Evolutionary conservation across 768 basidiomycete species (phyloP).

Genomic region (Auricularia sp.): DNA sequence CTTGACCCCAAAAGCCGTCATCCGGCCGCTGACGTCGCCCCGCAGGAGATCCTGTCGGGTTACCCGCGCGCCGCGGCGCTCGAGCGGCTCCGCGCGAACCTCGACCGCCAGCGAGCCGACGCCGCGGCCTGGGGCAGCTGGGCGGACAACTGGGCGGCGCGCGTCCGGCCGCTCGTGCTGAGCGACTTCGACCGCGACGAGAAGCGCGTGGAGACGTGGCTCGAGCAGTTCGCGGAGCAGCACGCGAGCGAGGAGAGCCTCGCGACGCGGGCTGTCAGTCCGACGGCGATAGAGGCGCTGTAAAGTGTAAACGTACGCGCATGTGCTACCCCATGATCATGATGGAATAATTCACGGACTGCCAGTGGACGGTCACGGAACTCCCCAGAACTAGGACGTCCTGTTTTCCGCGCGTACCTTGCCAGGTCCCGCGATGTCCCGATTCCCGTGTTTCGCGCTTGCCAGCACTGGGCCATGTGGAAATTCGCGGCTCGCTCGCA

Average conservation of each 20-base stretch:
- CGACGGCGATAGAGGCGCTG: too few species aligned
- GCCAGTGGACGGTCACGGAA: too few species aligned
- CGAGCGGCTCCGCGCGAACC: constrained; percentile 39
- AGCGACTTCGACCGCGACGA: constrained; percentile 16
- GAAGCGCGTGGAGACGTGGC: background rate
- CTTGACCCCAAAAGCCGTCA: background rate
- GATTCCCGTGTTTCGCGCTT: too few species aligned
- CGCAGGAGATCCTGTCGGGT: constrained; percentile 44
- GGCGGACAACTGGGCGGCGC: constrained; percentile 75
- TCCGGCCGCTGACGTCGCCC: background rate
- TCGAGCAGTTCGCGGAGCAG: background rate
- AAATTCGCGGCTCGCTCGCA: too few species aligned
- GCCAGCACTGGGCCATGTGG: too few species aligned
- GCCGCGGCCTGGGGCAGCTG: constrained; percentile 63
- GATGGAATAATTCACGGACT: too few species aligned
- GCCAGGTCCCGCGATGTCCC: too few species aligned
- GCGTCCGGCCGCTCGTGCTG: constrained; percentile 50
- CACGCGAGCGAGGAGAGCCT: background rate
- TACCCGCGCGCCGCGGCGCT: constrained; percentile 54
- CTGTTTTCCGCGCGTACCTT: too few species aligned
- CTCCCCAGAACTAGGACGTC: too few species aligned
- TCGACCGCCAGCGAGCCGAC: constrained; percentile 23
- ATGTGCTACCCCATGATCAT: too few species aligned
- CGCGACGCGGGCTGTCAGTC: too few species aligned
- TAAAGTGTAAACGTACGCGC: too few species aligned